A percentile compares a stretch with the other conserved stretches of the same genome.
phyloP scores from a whole-genome alignment of 306 rosid species.

The Pueraria montana region DNA sequence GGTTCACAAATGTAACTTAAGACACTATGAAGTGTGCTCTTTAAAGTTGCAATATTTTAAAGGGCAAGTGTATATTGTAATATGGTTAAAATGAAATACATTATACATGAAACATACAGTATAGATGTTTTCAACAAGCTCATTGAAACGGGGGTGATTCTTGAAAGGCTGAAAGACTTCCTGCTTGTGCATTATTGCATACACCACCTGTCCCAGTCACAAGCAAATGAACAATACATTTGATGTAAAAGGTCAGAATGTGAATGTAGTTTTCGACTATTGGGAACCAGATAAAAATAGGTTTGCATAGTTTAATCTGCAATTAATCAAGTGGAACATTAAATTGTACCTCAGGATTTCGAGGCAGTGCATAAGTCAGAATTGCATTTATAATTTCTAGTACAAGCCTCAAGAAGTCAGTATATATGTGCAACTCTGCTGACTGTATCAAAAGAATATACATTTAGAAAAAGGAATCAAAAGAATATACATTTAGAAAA shows the following conservation, averaged over 20 bases:
- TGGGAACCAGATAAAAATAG: conserved; percentile 11
- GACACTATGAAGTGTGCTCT: background rate
- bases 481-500: conserved; percentile 48
- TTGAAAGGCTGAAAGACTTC: conserved; percentile 86
- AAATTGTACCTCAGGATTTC: conserved; percentile 81
- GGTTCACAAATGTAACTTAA: background rate
- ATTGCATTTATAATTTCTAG: conserved; percentile 88
- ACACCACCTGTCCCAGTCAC: conserved; percentile 66
- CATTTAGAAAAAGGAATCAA: conserved; percentile 45
- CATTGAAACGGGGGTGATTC: conserved; percentile 78
- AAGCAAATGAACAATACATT: background rate
- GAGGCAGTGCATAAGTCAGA: conserved; percentile 80
- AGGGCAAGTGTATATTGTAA: background rate
- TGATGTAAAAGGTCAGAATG: conserved; percentile 7
- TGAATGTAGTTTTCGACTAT: background rate
- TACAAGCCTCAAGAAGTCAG: conserved; percentile 86
- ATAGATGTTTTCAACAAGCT: conserved; percentile 81
- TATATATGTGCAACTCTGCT: conserved; percentile 82
- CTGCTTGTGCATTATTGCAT: conserved; percentile 86
- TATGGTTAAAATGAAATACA: background rate
- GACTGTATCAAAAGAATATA: conserved; percentile 61
- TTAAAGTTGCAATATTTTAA: conserved; percentile 9
- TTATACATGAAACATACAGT: conserved; percentile 56
- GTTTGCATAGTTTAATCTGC: background rate
- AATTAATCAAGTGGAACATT: conserved; percentile 9